These are phyloP conservation scores for Leishmania lainsoni DNA, from an alignment of 208 protist genomes.

Conservation along the genomic window DNA sequence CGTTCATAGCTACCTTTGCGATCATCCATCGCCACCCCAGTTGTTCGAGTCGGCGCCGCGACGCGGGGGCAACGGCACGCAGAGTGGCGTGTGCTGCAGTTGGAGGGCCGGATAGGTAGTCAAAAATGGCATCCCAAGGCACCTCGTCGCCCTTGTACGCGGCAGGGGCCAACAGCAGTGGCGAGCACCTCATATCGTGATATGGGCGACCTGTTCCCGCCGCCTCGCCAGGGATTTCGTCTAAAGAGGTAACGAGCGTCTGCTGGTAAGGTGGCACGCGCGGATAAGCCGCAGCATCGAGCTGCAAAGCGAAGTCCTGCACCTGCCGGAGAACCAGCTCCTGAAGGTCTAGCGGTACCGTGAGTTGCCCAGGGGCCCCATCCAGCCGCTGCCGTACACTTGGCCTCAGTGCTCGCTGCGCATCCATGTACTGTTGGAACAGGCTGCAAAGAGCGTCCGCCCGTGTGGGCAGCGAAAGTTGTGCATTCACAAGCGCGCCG, in stretches of 20 bases:
- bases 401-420: constrained; percentile 19
- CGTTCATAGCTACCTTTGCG: background rate
- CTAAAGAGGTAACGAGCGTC: background rate
- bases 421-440: constrained; percentile 24
- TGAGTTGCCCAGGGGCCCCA: background rate
- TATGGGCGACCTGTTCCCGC: background rate
- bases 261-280: background rate
- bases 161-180: background rate
- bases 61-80: constrained; percentile 16
- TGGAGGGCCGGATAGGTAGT: constrained; percentile 7
- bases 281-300: background rate
- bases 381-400: constrained; percentile 6
- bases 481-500: background rate
- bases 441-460: constrained; percentile 1
- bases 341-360: constrained; percentile 14
- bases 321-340: constrained; percentile 26
- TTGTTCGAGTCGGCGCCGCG: constrained; percentile 23
- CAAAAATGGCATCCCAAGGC: constrained; percentile 15
- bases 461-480: background rate
- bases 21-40: constrained; percentile 28
- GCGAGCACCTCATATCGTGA: background rate
- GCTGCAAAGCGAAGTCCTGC: constrained; percentile 19
- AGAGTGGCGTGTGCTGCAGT: constrained; percentile 6
- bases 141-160: constrained; percentile 2
- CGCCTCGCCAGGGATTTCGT: background rate